phyloP scores from a whole-genome alignment of 768 basidiomycete species.

The Naematelia encephala region DNA sequence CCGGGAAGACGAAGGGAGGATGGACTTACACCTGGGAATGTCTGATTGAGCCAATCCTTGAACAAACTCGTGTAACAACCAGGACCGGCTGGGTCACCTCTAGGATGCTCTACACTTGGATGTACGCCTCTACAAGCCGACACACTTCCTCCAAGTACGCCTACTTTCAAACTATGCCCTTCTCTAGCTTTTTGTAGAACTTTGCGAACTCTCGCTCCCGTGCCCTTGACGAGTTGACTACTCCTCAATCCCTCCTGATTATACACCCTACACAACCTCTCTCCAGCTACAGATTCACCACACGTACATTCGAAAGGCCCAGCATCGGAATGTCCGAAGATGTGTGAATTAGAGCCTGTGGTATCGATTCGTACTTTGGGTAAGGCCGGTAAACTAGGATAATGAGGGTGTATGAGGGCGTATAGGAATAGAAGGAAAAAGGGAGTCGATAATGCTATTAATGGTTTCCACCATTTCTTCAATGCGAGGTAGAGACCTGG shows the following conservation, averaged over 20 bases:
- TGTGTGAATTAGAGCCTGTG: not conserved
- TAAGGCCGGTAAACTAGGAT: slow-evolving; percentile 35
- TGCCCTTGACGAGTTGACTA: slow-evolving; percentile 30
- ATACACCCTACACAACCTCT: slow-evolving; percentile 39
- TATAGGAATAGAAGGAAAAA: slow-evolving; percentile 35
- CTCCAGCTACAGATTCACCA: slow-evolving; percentile 30
- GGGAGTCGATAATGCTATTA: slow-evolving; percentile 20
- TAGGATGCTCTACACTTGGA: slow-evolving; percentile 33
- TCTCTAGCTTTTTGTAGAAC: slow-evolving; percentile 37
- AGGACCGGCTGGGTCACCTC: slow-evolving; percentile 46
- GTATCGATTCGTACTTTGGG: slow-evolving; percentile 22
- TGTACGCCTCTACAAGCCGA: slow-evolving; percentile 49
- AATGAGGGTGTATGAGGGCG: slow-evolving; percentile 32
- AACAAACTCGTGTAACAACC: slow-evolving; percentile 45
- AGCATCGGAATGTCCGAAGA: slow-evolving; percentile 5
- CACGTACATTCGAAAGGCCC: slow-evolving; percentile 25
- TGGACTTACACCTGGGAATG: slow-evolving; percentile 38
- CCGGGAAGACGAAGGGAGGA: not conserved
- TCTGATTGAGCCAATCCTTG: slow-evolving; percentile 35
- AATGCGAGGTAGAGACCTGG: not conserved
- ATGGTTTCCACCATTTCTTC: slow-evolving; percentile 27
- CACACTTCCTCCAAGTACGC: slow-evolving; percentile 45
- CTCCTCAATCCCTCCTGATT: slow-evolving; percentile 30
- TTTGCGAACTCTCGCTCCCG: slow-evolving; percentile 38
- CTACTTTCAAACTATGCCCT: slow-evolving; percentile 35